Evolutionary conservation across 1,284 basidiomycete species (phyloP).

Genomic region (Porodaedalea pini): DNA sequence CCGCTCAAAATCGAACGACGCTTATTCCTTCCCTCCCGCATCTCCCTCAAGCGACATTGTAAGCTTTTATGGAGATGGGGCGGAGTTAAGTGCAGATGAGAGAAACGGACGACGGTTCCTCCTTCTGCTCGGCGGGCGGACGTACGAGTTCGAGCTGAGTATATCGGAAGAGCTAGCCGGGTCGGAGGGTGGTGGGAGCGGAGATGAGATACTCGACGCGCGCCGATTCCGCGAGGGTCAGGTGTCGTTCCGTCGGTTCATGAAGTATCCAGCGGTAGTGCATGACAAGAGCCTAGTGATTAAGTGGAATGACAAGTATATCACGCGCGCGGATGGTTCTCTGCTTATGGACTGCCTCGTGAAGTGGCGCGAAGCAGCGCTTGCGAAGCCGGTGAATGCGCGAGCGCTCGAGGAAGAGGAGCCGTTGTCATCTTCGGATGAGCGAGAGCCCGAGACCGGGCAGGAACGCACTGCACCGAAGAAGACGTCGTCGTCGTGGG

Average conservation of each 20-base stretch:
- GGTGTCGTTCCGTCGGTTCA: conserved; percentile 51
- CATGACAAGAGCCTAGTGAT: conserved; percentile 59
- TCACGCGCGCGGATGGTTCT: conserved; percentile 58
- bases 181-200: conserved; percentile 25
- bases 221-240: conserved; percentile 50
- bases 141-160: conserved; percentile 61
- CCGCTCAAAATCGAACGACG: conserved; percentile 27
- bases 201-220: conserved; percentile 50
- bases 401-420: conserved; percentile 38
- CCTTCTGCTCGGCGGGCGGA: conserved; percentile 52
- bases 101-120: conserved; percentile 52
- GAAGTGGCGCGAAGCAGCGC: conserved; percentile 54
- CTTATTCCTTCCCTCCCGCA: not conserved
- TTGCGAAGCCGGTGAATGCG: conserved; percentile 34
- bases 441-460: conserved; percentile 23
- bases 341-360: conserved; percentile 63
- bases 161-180: conserved; percentile 31
- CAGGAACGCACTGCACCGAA: conserved; percentile 39
- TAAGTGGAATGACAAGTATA: conserved; percentile 64
- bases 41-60: not conserved
- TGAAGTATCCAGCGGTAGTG: conserved; percentile 53
- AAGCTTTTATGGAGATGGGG: conserved; percentile 47
- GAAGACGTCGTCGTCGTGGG: conserved; percentile 66
- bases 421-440: conserved; percentile 28
- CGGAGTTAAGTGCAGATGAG: conserved; percentile 47